Percentiles rank a stretch among this genome's conserved stretches.
Conservation (phyloP, 352 stramenopile genomes). For the Globisporangium alternatum region DNA sequence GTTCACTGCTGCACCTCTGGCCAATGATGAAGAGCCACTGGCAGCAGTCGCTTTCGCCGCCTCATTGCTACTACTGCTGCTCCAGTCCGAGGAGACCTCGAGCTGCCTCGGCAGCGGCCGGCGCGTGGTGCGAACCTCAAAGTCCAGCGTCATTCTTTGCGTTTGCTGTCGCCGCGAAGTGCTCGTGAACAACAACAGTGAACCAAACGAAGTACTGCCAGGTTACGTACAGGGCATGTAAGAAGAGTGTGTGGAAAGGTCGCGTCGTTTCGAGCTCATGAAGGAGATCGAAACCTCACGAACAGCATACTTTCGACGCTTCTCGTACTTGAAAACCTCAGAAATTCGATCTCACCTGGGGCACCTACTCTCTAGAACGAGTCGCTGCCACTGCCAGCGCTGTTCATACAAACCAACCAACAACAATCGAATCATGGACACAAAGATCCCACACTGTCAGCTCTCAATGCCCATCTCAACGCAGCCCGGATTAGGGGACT, state of each 20-base stretch:
- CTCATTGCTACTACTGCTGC: constrained; percentile 17
- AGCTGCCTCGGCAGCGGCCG: constrained; percentile 50
- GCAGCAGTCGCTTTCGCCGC: constrained; percentile 5
- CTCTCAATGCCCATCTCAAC: neutral
- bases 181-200: neutral
- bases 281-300: neutral
- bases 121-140: constrained; percentile 27
- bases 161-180: neutral
- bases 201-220: neutral
- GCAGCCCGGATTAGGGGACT: neutral
- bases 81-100: constrained; percentile 41
- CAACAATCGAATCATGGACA: too few species aligned
- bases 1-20: neutral
- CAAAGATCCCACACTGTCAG: neutral
- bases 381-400: constrained; percentile 48
- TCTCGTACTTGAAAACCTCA: neutral
- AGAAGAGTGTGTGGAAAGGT: constrained; percentile 2
- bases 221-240: neutral
- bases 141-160: constrained; percentile 18
- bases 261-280: constrained; percentile 2
- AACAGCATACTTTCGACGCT: constrained; percentile 6
- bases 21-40: neutral
- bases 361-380: constrained; percentile 37
- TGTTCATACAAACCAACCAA: constrained; percentile 11
- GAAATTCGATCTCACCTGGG: neutral